Percentiles rank a stretch among this genome's conserved stretches.
These are phyloP conservation scores for Exophiala aquamarina DNA, from an alignment of 2,329 filamentous ascomycete genomes.

Conservation along the genomic window DNA sequence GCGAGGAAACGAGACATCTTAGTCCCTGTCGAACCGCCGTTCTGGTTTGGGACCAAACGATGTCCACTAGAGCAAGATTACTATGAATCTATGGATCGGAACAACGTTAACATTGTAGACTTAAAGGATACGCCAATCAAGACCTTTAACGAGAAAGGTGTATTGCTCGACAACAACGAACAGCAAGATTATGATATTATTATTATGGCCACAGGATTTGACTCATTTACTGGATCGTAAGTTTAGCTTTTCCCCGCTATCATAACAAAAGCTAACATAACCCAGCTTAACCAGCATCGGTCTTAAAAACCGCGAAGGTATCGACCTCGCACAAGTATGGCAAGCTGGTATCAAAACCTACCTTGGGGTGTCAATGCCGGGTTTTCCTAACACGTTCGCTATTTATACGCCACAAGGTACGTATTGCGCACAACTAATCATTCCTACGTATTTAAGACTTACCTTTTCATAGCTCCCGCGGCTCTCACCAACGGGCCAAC, in stretches of 20 bases:
- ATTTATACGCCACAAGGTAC: conserved; percentile 54
- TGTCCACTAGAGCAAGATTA: conserved; percentile 50
- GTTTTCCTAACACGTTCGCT: conserved; percentile 51
- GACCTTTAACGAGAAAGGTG: conserved; percentile 18
- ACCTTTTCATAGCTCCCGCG: conserved; percentile 23
- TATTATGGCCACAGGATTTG: conserved; percentile 47
- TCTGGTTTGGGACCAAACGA: conserved; percentile 58
- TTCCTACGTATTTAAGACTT: no score
- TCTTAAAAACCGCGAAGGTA: conserved; percentile 34
- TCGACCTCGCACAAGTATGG: conserved; percentile 37
- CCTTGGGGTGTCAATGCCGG: conserved; percentile 42
- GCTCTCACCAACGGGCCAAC: conserved; percentile 37
- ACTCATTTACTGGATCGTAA: conserved; percentile 38
- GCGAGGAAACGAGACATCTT: conserved; percentile 52
- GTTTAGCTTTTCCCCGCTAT: neutral
- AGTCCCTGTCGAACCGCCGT: conserved; percentile 53
- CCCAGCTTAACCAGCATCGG: conserved; percentile 39
- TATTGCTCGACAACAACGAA: conserved; percentile 19
- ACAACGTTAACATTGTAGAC: conserved; percentile 49
- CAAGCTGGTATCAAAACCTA: conserved; percentile 38
- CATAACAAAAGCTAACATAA: no score
- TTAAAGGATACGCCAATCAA: conserved; percentile 38
- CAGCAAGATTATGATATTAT: conserved; percentile 39
- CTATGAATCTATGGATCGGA: conserved; percentile 50
- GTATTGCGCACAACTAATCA: neutral